Percentiles rank a stretch among this genome's conserved stretches.
Evolutionary conservation across 2,329 filamentous ascomycete genomes (phyloP).

Genomic region (Penicillium sp.): DNA sequence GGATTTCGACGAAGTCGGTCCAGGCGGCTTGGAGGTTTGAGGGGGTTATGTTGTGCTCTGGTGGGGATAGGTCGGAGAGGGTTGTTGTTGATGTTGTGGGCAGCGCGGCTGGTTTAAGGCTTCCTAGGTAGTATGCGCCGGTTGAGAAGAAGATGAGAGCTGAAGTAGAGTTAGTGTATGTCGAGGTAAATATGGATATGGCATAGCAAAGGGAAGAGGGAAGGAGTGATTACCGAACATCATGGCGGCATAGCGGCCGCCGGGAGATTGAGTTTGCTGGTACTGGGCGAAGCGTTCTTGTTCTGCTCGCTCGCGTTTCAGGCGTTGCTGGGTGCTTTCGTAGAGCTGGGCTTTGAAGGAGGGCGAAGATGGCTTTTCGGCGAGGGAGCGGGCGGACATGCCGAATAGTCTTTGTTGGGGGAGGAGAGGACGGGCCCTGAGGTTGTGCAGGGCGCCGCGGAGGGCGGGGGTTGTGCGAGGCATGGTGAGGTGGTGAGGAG

Average conservation of each 20-base stretch:
- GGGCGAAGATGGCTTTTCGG: slow-evolving; percentile 38
- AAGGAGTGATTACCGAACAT: slow-evolving; percentile 30
- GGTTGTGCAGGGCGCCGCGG: slow-evolving; percentile 22
- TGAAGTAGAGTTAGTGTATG: slow-evolving; percentile 31
- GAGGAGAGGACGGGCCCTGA: slow-evolving; percentile 13
- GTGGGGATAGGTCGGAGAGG: slow-evolving; percentile 52
- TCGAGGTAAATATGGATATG: neutral
- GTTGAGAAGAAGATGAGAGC: slow-evolving; percentile 56
- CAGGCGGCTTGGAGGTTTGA: slow-evolving; percentile 67
- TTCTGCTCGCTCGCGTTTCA: slow-evolving; percentile 63
- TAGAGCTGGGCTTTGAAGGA: slow-evolving; percentile 66
- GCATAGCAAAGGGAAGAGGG: slow-evolving; percentile 1
- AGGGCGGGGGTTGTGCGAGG: slow-evolving; percentile 21
- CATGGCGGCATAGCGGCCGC: slow-evolving; percentile 44
- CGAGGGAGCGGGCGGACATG: slow-evolving; percentile 18
- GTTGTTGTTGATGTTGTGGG: slow-evolving; percentile 61
- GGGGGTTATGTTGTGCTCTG: slow-evolving; percentile 59
- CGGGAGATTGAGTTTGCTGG: slow-evolving; percentile 47
- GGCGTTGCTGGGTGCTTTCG: slow-evolving; percentile 62
- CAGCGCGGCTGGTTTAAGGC: slow-evolving; percentile 51
- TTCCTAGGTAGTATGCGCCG: slow-evolving; percentile 61
- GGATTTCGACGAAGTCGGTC: slow-evolving; percentile 64
- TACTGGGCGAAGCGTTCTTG: slow-evolving; percentile 55
- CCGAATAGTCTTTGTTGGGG: slow-evolving; percentile 28
- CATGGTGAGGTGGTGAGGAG: slow-evolving; percentile 22